Evolutionary conservation across 768 basidiomycete species (phyloP), one percentile per base, ranked within the genome.

Genomic region (Mycena albidolilacea): DNA sequence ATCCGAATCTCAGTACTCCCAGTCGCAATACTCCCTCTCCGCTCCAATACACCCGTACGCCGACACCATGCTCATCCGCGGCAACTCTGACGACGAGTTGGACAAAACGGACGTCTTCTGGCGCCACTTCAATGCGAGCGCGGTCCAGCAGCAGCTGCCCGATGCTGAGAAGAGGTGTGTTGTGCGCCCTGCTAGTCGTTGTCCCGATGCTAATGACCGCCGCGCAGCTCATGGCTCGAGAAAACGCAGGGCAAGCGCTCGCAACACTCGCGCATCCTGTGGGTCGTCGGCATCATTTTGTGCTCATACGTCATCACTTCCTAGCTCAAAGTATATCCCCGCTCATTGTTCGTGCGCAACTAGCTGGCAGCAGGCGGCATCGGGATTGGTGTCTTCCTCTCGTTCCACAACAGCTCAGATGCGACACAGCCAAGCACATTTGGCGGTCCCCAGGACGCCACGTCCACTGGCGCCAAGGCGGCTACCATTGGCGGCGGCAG

Each of bases 61-160:
- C 55, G 61, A 64, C 12, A n/a, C 8, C 35, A 72, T 64, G 43
- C 52, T 75, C 74, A 75, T 75, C 57, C 70, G 74, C 48, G 65
- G 70, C 41, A 75, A 67, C 63, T 62, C 69, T 15, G 70, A 75
- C 64, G 74, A 75, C 59, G 70, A 75, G 50, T 38, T 75, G 1
- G 70, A 75, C 46, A 71, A 69, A 35, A 46, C 66, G 0, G 66
- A 71, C 54, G 63, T 46, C 23, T 75, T 75, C 44, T 75, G 74
- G 74, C 74, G 74, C 50, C 74, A 67, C 41, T 75, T 75, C 52
- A 75, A 75, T 41, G 70, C 74, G 11, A 75, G 67, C 35, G 74
- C 74, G 2, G 50, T 11, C 7, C 63, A 71, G 3, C 43, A 61
- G 17, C 69, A 74, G 23, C 64, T 19, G 5, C 70, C 74, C 14